These are phyloP conservation scores for Thozetella sp. DNA, from an alignment of 495 filamentous ascomycete genomes.

Conservation along the genomic window DNA sequence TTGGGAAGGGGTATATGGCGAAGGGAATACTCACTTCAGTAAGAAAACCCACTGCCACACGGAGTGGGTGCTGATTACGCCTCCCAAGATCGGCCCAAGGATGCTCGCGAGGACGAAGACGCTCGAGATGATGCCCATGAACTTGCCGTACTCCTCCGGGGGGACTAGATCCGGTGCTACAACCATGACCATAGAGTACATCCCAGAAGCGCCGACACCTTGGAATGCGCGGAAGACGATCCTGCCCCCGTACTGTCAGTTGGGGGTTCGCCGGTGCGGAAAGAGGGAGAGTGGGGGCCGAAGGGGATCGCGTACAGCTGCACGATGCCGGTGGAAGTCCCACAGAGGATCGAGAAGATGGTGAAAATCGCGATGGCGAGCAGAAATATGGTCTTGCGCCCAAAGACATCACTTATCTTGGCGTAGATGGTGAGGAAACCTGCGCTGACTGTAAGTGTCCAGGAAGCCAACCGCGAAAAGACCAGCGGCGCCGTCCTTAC, in stretches of 20 bases:
- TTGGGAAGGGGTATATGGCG: not conserved
- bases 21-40: slow-evolving; percentile 27
- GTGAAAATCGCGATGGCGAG: slow-evolving; percentile 46
- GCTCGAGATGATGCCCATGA: slow-evolving; percentile 45
- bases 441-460: slow-evolving; percentile 5
- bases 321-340: slow-evolving; percentile 39
- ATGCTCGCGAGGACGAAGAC: slow-evolving; percentile 45
- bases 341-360: slow-evolving; percentile 55
- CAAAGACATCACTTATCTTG: slow-evolving; percentile 54
- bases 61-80: slow-evolving; percentile 30
- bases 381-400: slow-evolving; percentile 45
- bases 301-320: slow-evolving; percentile 40
- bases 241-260: slow-evolving; percentile 18
- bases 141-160: slow-evolving; percentile 39
- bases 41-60: slow-evolving; percentile 43
- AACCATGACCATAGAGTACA: slow-evolving; percentile 51
- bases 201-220: slow-evolving; percentile 55
- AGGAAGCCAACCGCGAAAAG: not conserved
- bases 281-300: not conserved
- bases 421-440: slow-evolving; percentile 55
- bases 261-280: not conserved
- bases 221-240: slow-evolving; percentile 58
- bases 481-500: slow-evolving; percentile 22
- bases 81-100: slow-evolving; percentile 45
- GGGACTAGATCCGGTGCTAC: slow-evolving; percentile 50